Percentiles rank a stretch among this genome's conserved stretches.
Conservation (phyloP, 2,329 filamentous ascomycete genomes). For the Botryotinia calthae region DNA sequence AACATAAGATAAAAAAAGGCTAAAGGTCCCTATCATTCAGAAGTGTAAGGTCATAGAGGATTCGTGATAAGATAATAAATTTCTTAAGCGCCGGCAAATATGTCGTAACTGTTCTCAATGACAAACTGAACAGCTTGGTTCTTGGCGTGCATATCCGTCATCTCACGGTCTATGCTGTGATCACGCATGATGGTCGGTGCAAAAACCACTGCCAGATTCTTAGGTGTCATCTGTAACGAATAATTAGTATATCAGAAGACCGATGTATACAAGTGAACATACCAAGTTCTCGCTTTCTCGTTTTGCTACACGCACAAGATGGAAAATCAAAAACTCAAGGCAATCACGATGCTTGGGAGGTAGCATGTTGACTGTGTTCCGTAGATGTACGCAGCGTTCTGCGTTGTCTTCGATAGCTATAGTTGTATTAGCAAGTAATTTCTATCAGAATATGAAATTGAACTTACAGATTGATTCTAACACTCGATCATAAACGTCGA, state of each 20-base stretch:
- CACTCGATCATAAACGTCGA: conserved; percentile 85
- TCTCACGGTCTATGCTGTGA: conserved; percentile 83
- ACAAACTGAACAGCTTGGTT: conserved; percentile 89
- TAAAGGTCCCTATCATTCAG: conserved; percentile 19
- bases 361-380: conserved; percentile 71
- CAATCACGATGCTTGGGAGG: conserved; percentile 84
- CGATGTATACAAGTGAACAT: conserved; percentile 40
- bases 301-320: conserved; percentile 81
- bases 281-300: conserved; percentile 82
- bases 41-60: conserved; percentile 3
- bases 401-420: conserved; percentile 62
- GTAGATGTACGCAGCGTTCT: conserved; percentile 69
- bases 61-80: neutral
- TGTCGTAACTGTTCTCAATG: conserved; percentile 81
- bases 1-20: conserved; percentile 16
- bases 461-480: conserved; percentile 73
- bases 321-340: conserved; percentile 90
- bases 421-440: conserved; percentile 31
- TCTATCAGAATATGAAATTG: neutral
- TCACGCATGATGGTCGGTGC: conserved; percentile 97
- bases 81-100: conserved; percentile 54
- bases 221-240: conserved; percentile 75
- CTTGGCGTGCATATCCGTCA: conserved; percentile 94
- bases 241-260: conserved; percentile 33
- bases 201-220: conserved; percentile 95